Evolutionary conservation across 495 filamentous ascomycete species (phyloP), one percentile per base, ranked within the genome.

Genomic region (Hypoxylon lenormandii): DNA sequence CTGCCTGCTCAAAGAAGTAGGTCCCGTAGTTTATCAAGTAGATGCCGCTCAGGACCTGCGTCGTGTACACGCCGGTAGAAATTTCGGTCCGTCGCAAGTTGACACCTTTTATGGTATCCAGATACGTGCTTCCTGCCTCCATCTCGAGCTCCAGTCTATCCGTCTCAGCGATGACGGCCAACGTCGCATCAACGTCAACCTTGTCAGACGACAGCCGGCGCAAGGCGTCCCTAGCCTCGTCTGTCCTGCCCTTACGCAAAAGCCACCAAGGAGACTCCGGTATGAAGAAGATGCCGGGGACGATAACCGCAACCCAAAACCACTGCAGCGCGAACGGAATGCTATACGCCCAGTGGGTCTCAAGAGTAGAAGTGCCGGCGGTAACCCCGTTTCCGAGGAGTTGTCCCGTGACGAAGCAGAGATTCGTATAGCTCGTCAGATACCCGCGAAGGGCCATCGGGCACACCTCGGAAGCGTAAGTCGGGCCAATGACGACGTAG

Each of bases 361-460:
- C 57, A 5, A 74, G 72, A 52, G 76, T 76, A 69, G 67, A 79
- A 15, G 80, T 81, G 22, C 84, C 85, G 8, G 82, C 79, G 6
- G 87, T 78, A 3, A 88, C 82, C 4, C 82, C 83, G 10, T 84
- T 82, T 0, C 81, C 83, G 11, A 90, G 78, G 4, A 89, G 78
- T 53, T 89, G 87, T 2, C 88, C 89, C 5, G 89, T 89, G 38
- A 87, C 87, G 81, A 87, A 91, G 78, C 87, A 90, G 45, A 90
- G 77, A 66, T 89, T 89, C 43, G 88, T 86, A 61, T 84, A 88
- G 40, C 79, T 80, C 12, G 87, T 88, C 5, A 88, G 75, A 58
- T 81, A 83, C 1, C 82, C 81, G 4, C 88, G 82, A 18, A 89
- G 80, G 13, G 81, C 81, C 59, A 86, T 80, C 0, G 88, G 87